A percentile compares a stretch with the other conserved stretches of the same genome.
Evolutionary conservation across 202 grass and related monocot genomes (phyloP).

Genomic region (Cymbopogon flexuosus): DNA sequence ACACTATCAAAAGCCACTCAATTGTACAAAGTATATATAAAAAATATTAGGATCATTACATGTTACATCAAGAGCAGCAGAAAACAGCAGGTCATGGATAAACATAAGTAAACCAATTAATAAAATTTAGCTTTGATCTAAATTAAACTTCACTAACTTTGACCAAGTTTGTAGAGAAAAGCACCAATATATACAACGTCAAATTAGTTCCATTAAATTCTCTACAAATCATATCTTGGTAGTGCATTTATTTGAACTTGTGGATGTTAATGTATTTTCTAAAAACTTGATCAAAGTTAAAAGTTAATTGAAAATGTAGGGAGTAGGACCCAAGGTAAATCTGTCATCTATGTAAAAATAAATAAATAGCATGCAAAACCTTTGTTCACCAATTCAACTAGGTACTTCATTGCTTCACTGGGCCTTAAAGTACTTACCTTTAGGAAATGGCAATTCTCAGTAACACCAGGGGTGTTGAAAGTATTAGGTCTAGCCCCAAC

Average conservation of each 20-base stretch:
- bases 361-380: background rate
- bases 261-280: background rate
- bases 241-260: background rate
- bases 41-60: background rate
- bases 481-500: slow-evolving; percentile 73
- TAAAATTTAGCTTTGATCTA: background rate
- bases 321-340: background rate
- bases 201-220: background rate
- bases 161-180: background rate
- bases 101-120: background rate
- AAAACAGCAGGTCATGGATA: background rate
- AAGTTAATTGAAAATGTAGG: background rate
- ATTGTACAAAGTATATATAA: background rate
- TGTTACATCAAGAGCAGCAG: background rate
- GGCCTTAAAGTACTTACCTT: slow-evolving; percentile 38
- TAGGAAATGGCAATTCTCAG: slow-evolving; percentile 73
- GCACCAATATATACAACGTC: background rate
- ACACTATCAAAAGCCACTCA: background rate
- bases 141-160: background rate
- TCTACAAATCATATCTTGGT: background rate
- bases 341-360: background rate
- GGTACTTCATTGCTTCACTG: background rate
- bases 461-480: slow-evolving; percentile 75
- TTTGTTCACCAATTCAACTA: background rate
- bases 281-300: background rate